A percentile compares a stretch with the other conserved stretches of the same genome.
Evolutionary conservation across 2,329 filamentous ascomycete species (phyloP).

Genomic region (Alternaria gaisen): DNA sequence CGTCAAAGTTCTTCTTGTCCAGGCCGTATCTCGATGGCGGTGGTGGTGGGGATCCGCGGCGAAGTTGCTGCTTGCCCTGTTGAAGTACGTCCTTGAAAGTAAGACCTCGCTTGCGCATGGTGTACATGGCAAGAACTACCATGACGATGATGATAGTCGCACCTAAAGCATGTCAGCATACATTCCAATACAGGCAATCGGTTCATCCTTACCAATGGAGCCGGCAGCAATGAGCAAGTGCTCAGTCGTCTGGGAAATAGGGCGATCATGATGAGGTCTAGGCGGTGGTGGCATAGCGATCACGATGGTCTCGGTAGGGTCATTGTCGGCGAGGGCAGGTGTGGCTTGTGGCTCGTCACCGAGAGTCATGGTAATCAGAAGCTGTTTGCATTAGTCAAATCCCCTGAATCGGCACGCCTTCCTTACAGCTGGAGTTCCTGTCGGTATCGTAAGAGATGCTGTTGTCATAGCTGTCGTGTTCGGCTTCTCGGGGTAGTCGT

Average conservation of each 20-base stretch:
- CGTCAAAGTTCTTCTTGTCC: constrained; percentile 38
- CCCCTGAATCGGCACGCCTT: neutral
- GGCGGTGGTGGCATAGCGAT: constrained; percentile 30
- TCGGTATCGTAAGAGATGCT: constrained; percentile 10
- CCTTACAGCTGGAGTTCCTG: constrained; percentile 34
- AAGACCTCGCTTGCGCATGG: constrained; percentile 50
- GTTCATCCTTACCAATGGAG: constrained; percentile 45
- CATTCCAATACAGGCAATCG: too few relatives aligned
- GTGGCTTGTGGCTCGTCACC: constrained; percentile 21
- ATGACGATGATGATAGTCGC: constrained; percentile 52
- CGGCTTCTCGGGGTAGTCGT: constrained; percentile 11
- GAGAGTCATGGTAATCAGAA: constrained; percentile 35
- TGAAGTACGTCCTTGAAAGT: constrained; percentile 41
- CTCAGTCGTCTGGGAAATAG: constrained; percentile 48
- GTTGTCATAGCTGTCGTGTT: constrained; percentile 2
- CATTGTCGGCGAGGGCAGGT: constrained; percentile 31
- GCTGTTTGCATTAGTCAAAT: constrained; percentile 32
- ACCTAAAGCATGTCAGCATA: constrained; percentile 37
- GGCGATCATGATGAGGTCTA: constrained; percentile 25
- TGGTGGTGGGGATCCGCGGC: constrained; percentile 34
- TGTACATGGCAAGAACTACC: constrained; percentile 47
- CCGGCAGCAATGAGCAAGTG: constrained; percentile 53
- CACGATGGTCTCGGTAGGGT: constrained; percentile 39
- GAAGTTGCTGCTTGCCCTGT: constrained; percentile 34
- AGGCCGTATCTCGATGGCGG: constrained; percentile 31